A percentile compares a stretch with the other conserved stretches of the same genome.
Evolutionary conservation across 1,139 yeast genomes (phyloP).

Genomic region (Blastobotrys aristatus): DNA sequence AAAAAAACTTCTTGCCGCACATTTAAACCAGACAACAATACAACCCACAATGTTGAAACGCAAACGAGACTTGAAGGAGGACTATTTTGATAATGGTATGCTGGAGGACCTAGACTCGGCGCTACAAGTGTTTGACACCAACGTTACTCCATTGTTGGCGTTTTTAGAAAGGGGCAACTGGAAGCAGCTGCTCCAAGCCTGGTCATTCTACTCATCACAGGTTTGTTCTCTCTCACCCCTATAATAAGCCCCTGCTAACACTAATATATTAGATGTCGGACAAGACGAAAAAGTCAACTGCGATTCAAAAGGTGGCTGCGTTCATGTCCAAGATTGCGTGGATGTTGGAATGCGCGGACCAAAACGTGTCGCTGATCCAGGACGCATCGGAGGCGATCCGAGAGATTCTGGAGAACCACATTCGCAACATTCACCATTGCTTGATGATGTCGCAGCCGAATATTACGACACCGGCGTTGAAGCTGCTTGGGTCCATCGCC

Average conservation of each 20-base stretch:
- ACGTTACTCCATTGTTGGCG: slow-evolving; percentile 11
- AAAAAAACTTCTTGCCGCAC: not conserved
- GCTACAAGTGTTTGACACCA: slow-evolving; percentile 3
- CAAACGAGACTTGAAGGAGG: slow-evolving; percentile 16
- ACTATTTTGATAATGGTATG: slow-evolving; percentile 15
- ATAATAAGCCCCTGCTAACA: not conserved
- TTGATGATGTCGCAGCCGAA: slow-evolving; percentile 55
- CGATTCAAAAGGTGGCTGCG: slow-evolving; percentile 11
- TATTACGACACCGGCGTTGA: slow-evolving; percentile 56
- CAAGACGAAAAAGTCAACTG: slow-evolving; percentile 12
- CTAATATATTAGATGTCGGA: slow-evolving; percentile 14
- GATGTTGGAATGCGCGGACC: slow-evolving; percentile 18
- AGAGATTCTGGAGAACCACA: slow-evolving; percentile 50
- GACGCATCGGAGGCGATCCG: slow-evolving; percentile 41
- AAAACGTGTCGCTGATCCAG: slow-evolving; percentile 19
- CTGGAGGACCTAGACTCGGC: slow-evolving; percentile 11
- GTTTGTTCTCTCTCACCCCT: no score
- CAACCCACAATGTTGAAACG: slow-evolving; percentile 16
- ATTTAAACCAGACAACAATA: not conserved
- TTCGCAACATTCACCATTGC: slow-evolving; percentile 65
- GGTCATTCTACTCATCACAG: slow-evolving; percentile 64
- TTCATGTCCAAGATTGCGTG: slow-evolving; percentile 14
- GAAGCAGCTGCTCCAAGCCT: slow-evolving; percentile 43
- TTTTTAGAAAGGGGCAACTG: slow-evolving; percentile 7
- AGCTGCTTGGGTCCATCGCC: slow-evolving; percentile 50